phyloP scores from a whole-genome alignment of 2,329 filamentous ascomycete genomes.

The Diaporthe nobilis region DNA sequence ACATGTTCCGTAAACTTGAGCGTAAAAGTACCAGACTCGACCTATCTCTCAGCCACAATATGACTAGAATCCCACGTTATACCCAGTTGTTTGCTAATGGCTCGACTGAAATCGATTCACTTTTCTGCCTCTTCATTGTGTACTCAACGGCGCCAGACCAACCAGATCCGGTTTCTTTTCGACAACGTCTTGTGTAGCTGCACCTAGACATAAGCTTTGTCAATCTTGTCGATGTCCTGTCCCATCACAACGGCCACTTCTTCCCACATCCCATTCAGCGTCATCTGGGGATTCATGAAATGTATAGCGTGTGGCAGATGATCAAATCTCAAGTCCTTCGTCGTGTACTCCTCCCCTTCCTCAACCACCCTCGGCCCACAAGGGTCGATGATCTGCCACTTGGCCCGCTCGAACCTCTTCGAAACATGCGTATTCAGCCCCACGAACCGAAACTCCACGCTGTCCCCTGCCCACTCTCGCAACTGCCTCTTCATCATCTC shows the following conservation, averaged over 20 bases:
- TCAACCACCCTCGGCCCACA: not conserved
- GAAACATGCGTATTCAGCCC: constrained; percentile 24
- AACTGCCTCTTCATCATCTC: constrained; percentile 36
- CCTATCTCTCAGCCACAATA: no score
- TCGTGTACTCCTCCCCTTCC: not conserved
- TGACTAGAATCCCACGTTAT: not conserved
- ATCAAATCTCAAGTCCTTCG: constrained; percentile 25
- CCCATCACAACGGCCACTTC: constrained; percentile 27
- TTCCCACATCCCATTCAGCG: constrained; percentile 26
- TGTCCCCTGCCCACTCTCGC: constrained; percentile 31
- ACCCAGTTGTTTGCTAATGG: not conserved
- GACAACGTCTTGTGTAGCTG: not conserved
- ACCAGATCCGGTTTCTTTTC: not conserved
- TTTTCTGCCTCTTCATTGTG: not conserved
- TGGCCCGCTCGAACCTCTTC: constrained; percentile 34
- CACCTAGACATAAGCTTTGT: constrained; percentile 17
- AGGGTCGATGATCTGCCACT: constrained; percentile 28
- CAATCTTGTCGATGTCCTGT: not conserved
- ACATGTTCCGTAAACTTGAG: not conserved
- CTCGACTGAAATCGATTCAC: not conserved
- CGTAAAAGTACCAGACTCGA: no score
- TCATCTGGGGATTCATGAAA: constrained; percentile 12
- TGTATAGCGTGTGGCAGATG: constrained; percentile 22
- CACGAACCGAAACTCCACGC: constrained; percentile 21
- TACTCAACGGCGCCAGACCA: not conserved